phyloP scores from a whole-genome alignment of 2,329 filamentous ascomycete genomes.

The Endothia cerciana region DNA sequence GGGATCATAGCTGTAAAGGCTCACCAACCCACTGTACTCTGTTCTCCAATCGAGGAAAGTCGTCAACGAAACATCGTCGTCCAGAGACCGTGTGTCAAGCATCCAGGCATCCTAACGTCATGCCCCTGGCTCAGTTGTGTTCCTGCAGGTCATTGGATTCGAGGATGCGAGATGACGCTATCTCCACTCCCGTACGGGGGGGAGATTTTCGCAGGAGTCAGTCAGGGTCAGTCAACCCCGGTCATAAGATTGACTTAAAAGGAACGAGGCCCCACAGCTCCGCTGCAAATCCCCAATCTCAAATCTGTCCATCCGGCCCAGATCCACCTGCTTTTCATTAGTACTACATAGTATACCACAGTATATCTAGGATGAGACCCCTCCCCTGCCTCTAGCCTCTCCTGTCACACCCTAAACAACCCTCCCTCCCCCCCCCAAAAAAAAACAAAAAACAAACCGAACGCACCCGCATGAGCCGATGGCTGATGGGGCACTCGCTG shows the following conservation, averaged over 20 bases:
- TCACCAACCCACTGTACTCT: constrained; percentile 1
- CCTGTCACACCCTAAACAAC: background rate
- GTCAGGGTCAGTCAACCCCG: background rate
- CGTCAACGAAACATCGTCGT: background rate
- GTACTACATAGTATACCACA: background rate
- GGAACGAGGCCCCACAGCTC: background rate
- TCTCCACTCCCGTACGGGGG: constrained; percentile 2
- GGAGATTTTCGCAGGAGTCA: constrained; percentile 2
- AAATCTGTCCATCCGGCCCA: background rate
- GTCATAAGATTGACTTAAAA: background rate
- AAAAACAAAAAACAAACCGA: too few species aligned
- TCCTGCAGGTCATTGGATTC: constrained; percentile 3
- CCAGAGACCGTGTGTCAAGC: background rate
- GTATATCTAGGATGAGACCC: background rate
- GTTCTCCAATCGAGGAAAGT: background rate
- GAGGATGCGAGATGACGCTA: constrained; percentile 11
- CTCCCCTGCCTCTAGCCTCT: background rate
- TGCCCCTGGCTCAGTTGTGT: background rate
- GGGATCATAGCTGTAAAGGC: constrained; percentile 7
- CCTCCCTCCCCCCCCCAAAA: too few species aligned
- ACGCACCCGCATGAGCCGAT: background rate
- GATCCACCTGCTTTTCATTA: background rate
- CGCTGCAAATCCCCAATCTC: background rate
- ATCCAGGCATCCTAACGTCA: constrained; percentile 3
- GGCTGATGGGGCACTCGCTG: background rate